These are phyloP conservation scores for Alternaria sp. DNA, from an alignment of 2,329 filamentous ascomycete genomes.

Conservation along the genomic window DNA sequence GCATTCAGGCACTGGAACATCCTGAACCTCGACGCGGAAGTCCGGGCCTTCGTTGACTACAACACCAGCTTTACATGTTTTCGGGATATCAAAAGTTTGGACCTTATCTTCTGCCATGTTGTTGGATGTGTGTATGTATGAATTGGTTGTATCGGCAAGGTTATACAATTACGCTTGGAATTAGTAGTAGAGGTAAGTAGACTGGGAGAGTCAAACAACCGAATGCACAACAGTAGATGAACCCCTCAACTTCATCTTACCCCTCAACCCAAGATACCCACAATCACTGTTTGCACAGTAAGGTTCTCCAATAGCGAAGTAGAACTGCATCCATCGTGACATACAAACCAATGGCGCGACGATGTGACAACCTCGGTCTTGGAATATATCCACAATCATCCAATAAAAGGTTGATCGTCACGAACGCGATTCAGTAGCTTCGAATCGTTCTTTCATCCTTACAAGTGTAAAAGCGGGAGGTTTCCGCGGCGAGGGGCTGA, in stretches of 20 bases:
- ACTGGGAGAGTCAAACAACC: neutral
- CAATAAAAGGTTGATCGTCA: neutral
- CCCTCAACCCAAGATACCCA: neutral
- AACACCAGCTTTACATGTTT: conserved; percentile 62
- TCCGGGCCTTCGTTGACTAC: conserved; percentile 62
- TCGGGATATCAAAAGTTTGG: conserved; percentile 55
- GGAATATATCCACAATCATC: neutral
- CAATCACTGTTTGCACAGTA: neutral
- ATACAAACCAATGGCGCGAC: neutral
- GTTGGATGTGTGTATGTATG: neutral
- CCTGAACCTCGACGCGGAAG: conserved; percentile 58
- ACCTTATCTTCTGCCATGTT: conserved; percentile 39
- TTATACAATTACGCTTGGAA: neutral
- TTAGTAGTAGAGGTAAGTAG: neutral
- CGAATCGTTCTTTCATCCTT: neutral
- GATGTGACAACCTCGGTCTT: conserved; percentile 1
- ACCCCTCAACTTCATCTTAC: conserved; percentile 13
- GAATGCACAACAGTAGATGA: neutral
- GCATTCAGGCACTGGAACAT: conserved; percentile 59
- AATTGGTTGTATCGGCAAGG: neutral
- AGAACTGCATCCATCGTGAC: neutral
- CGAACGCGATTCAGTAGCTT: neutral
- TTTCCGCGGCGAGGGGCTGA: neutral
- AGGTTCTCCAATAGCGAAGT: conserved; percentile 1
- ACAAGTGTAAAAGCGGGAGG: conserved; percentile 1